phyloP scores from a whole-genome alignment of 2,329 filamentous ascomycete genomes.

The Hirsutella rhossiliensis region DNA sequence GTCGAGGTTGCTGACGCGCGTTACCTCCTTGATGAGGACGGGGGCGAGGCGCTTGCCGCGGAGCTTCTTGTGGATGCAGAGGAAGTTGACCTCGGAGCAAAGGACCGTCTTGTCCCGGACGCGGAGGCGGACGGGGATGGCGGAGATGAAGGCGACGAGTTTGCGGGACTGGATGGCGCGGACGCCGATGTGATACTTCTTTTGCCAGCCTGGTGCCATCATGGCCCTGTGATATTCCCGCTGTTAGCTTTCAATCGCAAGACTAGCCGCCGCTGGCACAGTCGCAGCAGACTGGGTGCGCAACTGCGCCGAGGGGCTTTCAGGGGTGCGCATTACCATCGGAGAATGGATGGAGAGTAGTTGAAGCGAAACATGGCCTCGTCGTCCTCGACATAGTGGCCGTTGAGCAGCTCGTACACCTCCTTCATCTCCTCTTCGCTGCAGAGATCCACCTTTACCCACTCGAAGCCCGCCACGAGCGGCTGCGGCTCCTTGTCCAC shows the following conservation, averaged over 20 bases:
- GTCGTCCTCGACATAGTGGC: conserved; percentile 95
- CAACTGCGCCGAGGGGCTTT: too few species aligned
- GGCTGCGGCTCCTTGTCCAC: conserved; percentile 66
- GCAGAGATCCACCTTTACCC: conserved; percentile 80
- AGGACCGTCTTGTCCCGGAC: conserved; percentile 65
- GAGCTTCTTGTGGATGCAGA: conserved; percentile 96
- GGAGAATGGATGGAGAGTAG: conserved; percentile 79
- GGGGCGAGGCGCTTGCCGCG: conserved; percentile 85
- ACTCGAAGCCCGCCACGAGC: conserved; percentile 78
- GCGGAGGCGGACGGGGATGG: conserved; percentile 72
- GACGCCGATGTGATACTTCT: conserved; percentile 91
- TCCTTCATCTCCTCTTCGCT: conserved; percentile 72
- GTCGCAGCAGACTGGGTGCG: too few species aligned
- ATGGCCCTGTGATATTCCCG: conserved; percentile 54
- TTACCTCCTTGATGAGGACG: conserved; percentile 95
- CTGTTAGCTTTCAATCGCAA: conserved; percentile 3
- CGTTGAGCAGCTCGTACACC: conserved; percentile 80
- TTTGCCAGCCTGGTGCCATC: conserved; percentile 87
- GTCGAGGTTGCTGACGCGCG: conserved; percentile 75
- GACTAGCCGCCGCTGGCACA: not conserved
- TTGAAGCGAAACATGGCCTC: conserved; percentile 97
- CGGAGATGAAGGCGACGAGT: conserved; percentile 91
- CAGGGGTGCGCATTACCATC: conserved; percentile 48
- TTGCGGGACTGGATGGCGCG: conserved; percentile 72
- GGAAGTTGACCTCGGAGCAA: conserved; percentile 92